Evolutionary conservation across 495 filamentous ascomycete species (phyloP).

Genomic region (Xylaria curta): DNA sequence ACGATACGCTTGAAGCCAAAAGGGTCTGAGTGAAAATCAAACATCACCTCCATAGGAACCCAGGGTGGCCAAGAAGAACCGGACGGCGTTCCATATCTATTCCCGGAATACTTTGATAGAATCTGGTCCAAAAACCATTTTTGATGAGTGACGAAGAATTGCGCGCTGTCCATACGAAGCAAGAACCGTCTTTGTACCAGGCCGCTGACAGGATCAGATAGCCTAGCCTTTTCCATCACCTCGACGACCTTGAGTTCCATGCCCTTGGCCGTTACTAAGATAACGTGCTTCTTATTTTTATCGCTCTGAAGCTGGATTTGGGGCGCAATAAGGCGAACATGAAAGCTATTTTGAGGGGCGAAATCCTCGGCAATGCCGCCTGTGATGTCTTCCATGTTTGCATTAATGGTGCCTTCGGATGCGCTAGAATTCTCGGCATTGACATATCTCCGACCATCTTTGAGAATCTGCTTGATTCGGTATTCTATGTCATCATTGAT

Average conservation of each 20-base stretch:
- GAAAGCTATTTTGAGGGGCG: constrained; percentile 91
- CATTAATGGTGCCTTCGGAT: constrained; percentile 43
- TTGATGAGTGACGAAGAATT: constrained; percentile 95
- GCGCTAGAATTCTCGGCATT: constrained; percentile 60
- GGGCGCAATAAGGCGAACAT: constrained; percentile 91
- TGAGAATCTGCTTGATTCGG: constrained; percentile 84
- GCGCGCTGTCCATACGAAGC: constrained; percentile 92
- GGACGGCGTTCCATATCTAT: constrained; percentile 83
- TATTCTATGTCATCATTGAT: constrained; percentile 72
- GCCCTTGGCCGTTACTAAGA: constrained; percentile 91
- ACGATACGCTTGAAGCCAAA: constrained; percentile 96
- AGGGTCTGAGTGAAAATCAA: constrained; percentile 88
- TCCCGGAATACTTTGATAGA: constrained; percentile 91
- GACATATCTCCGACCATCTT: constrained; percentile 84
- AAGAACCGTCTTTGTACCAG: constrained; percentile 93
- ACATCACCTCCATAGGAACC: constrained; percentile 98
- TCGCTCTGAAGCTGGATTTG: constrained; percentile 98
- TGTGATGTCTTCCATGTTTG: constrained; percentile 63
- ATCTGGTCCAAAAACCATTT: constrained; percentile 81
- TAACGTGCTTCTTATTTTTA: constrained; percentile 91
- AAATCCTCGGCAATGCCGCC: constrained; percentile 87
- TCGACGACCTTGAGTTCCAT: constrained; percentile 97
- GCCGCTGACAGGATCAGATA: constrained; percentile 91
- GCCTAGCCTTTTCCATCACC: constrained; percentile 94
- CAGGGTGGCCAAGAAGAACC: constrained; percentile 95